Conservation (phyloP, 345 rosid genomes). For the Lumnitzera littorea region DNA sequence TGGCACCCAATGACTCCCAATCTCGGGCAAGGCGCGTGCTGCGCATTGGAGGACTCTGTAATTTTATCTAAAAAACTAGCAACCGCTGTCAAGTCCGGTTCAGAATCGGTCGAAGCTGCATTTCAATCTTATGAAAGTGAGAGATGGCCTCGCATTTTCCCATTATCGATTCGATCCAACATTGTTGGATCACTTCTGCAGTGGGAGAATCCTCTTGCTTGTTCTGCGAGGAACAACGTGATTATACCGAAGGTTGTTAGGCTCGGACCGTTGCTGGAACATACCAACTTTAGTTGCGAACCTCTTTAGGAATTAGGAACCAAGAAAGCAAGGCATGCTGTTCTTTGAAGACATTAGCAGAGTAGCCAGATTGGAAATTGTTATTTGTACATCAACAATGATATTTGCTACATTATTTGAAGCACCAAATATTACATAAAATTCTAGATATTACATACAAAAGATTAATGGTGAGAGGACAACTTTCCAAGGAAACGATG, state of each 20-base stretch:
- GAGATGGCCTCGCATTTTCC: slow-evolving; percentile 73
- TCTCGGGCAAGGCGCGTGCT: slow-evolving; percentile 88
- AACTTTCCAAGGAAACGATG: too few relatives aligned
- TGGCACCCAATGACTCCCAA: slow-evolving; percentile 99
- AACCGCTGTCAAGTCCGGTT: slow-evolving; percentile 31
- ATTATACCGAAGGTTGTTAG: slow-evolving; percentile 60
- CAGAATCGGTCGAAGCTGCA: slow-evolving; percentile 42
- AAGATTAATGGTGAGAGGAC: too few relatives aligned
- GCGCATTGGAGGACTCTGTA: slow-evolving; percentile 81
- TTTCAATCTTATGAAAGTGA: slow-evolving; percentile 59
- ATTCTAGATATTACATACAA: too few relatives aligned
- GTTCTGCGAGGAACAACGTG: slow-evolving; percentile 54
- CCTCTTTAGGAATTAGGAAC: slow-evolving; percentile 23
- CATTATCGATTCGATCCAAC: slow-evolving; percentile 63
- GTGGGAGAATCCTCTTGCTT: slow-evolving; percentile 75
- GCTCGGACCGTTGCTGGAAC: slow-evolving; percentile 71
- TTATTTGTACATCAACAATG: too few relatives aligned
- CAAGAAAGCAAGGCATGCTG: too few relatives aligned
- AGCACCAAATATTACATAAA: too few relatives aligned
- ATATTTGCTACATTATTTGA: too few relatives aligned
- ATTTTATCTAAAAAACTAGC: slow-evolving; percentile 67
- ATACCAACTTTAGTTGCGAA: slow-evolving; percentile 73
- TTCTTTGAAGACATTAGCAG: too few relatives aligned
- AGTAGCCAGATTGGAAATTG: too few relatives aligned
- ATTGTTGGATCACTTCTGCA: slow-evolving; percentile 77